Base-by-base conservation (phyloP, 768 basidiomycete genomes). In the Mycena vitilis region DNA sequence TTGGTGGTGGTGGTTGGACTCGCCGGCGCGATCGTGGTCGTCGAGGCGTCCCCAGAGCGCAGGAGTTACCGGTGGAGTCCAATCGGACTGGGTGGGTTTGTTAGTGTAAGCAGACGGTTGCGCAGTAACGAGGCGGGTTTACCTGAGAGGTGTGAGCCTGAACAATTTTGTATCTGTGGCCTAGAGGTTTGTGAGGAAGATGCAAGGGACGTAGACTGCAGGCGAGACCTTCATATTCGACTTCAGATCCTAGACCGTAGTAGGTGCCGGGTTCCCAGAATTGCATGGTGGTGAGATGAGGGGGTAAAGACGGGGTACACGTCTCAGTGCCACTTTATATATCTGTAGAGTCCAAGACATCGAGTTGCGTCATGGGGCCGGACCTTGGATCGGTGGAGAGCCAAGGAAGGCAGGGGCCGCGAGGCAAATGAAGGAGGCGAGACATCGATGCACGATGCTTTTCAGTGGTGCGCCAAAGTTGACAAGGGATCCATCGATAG, bases 111-210 rank as follows among this genome's bases (percentile, higher is more conserved):
- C 25, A 40, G 16, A 48, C 12, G 15, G 6, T 45, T 13, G 15
- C 44, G 18, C 5, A 5, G 48, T 34, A 37, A 10, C 16, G 49
- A 36, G 48, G 22, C 34, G 18, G 68, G 75, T 63, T 63, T 69
- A 87, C 91, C 84, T 92, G 89, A 37, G 92, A 91, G 60, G 75
- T 79, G 79, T 94, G 92, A 11, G 90, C 81, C 74, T 92, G 91
- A 70, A 93, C 87, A 78, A 90, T 90, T 78, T 87, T 89, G 82
- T 92, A 94, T 48, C 77, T 79, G 69, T 78, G 75, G 47, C 87
- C 91, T 90, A 71, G 58, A 22, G 52, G 34, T 16, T 52, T 22
- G 42, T 49, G 49, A 62, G 48, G 8, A 37, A 4, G 54, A 45
- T 10, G 18, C 57, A 25, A 54, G 23, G 49, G 61, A 73, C 60